Evolutionary conservation across 768 basidiomycete genomes (phyloP).

Genomic region (Phanerodontia chrysosporium): DNA sequence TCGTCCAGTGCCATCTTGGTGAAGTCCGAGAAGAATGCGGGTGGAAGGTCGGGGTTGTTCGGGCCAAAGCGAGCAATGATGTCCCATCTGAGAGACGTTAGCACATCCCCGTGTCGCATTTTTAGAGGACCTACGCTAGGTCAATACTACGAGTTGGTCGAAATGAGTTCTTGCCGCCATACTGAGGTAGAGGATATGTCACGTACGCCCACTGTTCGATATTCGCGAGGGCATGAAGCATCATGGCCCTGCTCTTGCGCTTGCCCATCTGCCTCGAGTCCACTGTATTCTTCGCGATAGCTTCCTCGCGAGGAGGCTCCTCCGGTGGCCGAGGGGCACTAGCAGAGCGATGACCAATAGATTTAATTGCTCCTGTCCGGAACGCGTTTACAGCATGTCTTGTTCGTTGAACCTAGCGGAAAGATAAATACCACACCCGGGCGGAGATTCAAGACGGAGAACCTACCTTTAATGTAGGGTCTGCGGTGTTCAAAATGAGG

Average conservation of each 20-base stretch:
- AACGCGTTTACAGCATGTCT: conserved; percentile 66
- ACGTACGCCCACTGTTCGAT: conserved; percentile 89
- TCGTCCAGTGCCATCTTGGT: conserved; percentile 84
- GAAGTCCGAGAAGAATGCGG: conserved; percentile 77
- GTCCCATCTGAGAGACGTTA: conserved; percentile 54
- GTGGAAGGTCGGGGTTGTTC: conserved; percentile 53
- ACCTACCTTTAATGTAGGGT: conserved; percentile 59
- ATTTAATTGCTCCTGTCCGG: conserved; percentile 61
- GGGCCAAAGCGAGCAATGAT: conserved; percentile 77
- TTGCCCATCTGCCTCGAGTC: conserved; percentile 56
- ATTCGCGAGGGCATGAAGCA: conserved; percentile 81
- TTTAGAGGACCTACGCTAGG: conserved; percentile 49
- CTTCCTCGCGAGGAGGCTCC: conserved; percentile 57
- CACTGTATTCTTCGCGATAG: conserved; percentile 46
- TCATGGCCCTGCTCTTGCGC: conserved; percentile 61
- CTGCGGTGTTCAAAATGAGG: conserved; percentile 69
- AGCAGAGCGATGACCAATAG: conserved; percentile 52
- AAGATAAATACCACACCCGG: not conserved
- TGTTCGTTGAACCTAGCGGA: conserved; percentile 58
- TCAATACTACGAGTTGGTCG: conserved; percentile 47
- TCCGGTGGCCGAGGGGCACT: conserved; percentile 54
- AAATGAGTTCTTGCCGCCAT: not conserved
- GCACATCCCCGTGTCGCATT: not conserved
- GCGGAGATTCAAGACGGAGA: not conserved
- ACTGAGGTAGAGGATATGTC: not conserved